These are phyloP conservation scores for Alternaria burnsii DNA, from an alignment of 2,329 filamentous ascomycete species.

Conservation along the genomic window DNA sequence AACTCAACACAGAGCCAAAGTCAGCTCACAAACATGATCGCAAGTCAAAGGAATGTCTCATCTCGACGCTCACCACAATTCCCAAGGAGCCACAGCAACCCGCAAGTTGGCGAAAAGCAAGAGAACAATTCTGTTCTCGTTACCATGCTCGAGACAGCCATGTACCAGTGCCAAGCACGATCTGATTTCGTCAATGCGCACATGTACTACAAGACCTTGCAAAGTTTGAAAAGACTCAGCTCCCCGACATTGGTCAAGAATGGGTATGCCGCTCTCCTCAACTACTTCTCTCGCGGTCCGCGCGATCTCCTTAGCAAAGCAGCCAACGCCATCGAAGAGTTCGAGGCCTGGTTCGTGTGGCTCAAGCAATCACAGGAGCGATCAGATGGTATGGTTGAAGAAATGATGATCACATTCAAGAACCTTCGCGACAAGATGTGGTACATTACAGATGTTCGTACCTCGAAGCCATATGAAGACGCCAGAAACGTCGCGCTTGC, in stretches of 20 bases:
- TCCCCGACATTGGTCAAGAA: constrained; percentile 70
- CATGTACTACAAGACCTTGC: constrained; percentile 83
- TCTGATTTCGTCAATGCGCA: constrained; percentile 86
- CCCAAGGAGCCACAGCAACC: constrained; percentile 53
- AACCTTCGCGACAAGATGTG: constrained; percentile 96
- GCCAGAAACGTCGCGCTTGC: constrained; percentile 86
- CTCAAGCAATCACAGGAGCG: constrained; percentile 83
- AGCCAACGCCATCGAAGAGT: constrained; percentile 77
- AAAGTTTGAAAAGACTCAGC: constrained; percentile 72
- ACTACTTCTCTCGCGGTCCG: constrained; percentile 77
- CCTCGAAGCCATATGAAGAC: constrained; percentile 87
- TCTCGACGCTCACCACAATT: constrained; percentile 49
- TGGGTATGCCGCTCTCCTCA: constrained; percentile 74
- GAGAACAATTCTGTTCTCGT: constrained; percentile 65
- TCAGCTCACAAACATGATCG: constrained; percentile 50
- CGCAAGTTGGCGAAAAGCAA: constrained; percentile 41
- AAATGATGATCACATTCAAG: constrained; percentile 76
- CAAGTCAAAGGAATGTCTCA: constrained; percentile 47
- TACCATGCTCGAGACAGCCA: constrained; percentile 78
- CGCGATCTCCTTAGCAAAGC: constrained; percentile 74
- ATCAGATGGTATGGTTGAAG: constrained; percentile 76
- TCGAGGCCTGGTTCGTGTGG: constrained; percentile 83
- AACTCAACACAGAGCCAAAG: constrained; percentile 44
- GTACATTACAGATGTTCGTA: constrained; percentile 94
- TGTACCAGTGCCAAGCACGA: constrained; percentile 77